phyloP scores from a whole-genome alignment of 2,329 filamentous ascomycete genomes.

The Ilyonectria robusta region DNA sequence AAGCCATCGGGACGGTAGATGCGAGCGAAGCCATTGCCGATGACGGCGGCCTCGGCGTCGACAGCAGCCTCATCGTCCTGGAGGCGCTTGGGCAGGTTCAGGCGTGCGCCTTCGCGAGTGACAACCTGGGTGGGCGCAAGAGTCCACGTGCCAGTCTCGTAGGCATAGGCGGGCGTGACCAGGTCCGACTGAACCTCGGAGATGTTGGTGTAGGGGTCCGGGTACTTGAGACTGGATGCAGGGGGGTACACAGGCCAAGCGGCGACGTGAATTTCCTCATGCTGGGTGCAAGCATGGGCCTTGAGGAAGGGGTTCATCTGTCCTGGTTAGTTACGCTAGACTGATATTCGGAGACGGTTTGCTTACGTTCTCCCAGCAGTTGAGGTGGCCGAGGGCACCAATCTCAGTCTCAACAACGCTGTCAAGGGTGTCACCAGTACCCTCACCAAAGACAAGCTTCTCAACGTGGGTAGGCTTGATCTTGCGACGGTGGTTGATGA shows the following conservation, averaged over 20 bases:
- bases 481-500: slow-evolving; percentile 63
- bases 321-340: not conserved
- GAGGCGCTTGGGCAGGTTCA: slow-evolving; percentile 37
- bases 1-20: slow-evolving; percentile 47
- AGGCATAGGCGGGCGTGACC: slow-evolving; percentile 46
- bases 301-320: not conserved
- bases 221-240: slow-evolving; percentile 38
- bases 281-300: not conserved
- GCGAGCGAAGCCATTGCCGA: slow-evolving; percentile 45
- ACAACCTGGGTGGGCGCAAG: slow-evolving; percentile 45
- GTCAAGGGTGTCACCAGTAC: slow-evolving; percentile 67
- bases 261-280: slow-evolving; percentile 50
- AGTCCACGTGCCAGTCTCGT: slow-evolving; percentile 46
- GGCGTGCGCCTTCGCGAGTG: slow-evolving; percentile 42
- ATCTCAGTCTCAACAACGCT: slow-evolving; percentile 63
- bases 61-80: slow-evolving; percentile 40
- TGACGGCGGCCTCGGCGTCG: slow-evolving; percentile 42
- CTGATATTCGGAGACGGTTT: slow-evolving; percentile 41
- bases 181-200: slow-evolving; percentile 44
- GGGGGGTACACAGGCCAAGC: slow-evolving; percentile 49
- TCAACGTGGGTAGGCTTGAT: slow-evolving; percentile 67
- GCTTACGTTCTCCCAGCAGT: slow-evolving; percentile 69
- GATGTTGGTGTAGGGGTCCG: slow-evolving; percentile 47
- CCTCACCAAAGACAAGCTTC: slow-evolving; percentile 67
- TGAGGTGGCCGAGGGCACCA: slow-evolving; percentile 67